These are phyloP conservation scores for Lavandula angustifolia DNA, from an alignment of 257 asterid genomes.

Conservation along the genomic window DNA sequence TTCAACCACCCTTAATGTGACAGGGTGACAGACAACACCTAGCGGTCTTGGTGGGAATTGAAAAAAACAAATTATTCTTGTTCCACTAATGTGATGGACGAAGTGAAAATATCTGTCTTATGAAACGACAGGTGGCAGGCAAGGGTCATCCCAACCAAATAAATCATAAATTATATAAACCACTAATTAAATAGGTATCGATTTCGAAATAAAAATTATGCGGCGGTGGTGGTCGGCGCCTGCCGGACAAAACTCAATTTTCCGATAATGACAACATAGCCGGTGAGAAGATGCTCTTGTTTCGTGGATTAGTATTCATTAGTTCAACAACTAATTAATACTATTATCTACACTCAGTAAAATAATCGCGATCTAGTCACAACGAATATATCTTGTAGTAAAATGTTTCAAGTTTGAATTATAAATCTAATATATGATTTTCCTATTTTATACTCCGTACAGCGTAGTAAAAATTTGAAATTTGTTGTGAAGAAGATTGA, in stretches of 20 bases:
- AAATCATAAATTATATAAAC: neutral
- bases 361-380: neutral
- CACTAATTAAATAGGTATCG: neutral
- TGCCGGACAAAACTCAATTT: slow-evolving; percentile 34
- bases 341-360: slow-evolving; percentile 10
- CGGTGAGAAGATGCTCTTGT: slow-evolving; percentile 15
- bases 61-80: neutral
- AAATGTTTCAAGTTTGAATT: slow-evolving; percentile 5
- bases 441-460: too few relatives aligned
- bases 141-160: neutral
- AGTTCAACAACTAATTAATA: slow-evolving; percentile 28
- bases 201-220: slow-evolving; percentile 21
- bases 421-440: too few relatives aligned
- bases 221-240: slow-evolving; percentile 41
- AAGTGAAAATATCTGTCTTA: slow-evolving; percentile 16
- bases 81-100: neutral
- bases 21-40: too few relatives aligned
- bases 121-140: neutral
- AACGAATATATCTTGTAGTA: too few relatives aligned
- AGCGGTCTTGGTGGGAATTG: too few relatives aligned
- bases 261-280: slow-evolving; percentile 20
- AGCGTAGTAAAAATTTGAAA: too few relatives aligned
- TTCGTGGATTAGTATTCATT: slow-evolving; percentile 12
- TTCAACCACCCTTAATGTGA: too few relatives aligned
- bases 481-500: too few relatives aligned